Base-by-base conservation (phyloP, 164 flowering plant genomes). In the Kingdonia uniflora region DNA sequence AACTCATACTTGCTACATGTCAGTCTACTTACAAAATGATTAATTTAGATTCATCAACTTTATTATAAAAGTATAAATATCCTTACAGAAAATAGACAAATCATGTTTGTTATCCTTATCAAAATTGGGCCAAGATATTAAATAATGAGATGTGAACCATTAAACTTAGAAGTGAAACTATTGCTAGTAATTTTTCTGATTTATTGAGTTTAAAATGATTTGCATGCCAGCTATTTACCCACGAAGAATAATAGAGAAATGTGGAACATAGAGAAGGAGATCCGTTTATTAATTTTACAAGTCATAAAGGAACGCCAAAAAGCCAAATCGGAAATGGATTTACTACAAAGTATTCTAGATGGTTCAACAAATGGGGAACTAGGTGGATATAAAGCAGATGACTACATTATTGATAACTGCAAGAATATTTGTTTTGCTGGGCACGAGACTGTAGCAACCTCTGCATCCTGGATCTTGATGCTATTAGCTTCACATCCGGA, bases 361-460 rank as follows among this genome's bases (percentile, higher is more conserved):
- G 71, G 68, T 2, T 73, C 77, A 11, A 52, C 54, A n/a, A 43
- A 24, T 23, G 43, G 37, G 14, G 38, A 60, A 1, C 16, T 45
- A 0, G 54, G 64, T 10, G 51, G 53, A 46, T 60, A 58, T 0
- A 58, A 26, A 4, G 52, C 58, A 5, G 67, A 77, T n/a, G 45
- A 42, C 0, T 81, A 81, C 68, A 65, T 84, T 0, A 75, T 77
- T 0, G 87, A 81, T 42, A 84, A 81, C 52, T 76, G 87, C 75
- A 81, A 79, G 69, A 76, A 65, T 68, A 74, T 84, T 12, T 81
- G 74, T 26, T 52, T 52, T 22, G 56, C 56, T 21, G 56, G 56
- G n/a, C 56, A 52, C 14, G 56, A 52, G 21, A 71, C 75, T 0
- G 70, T 65, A 1, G 66, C 74, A 19, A 35, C 54, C 1, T 23